Evolutionary conservation across 2,329 filamentous ascomycete genomes (phyloP).

Genomic region (Teratosphaeria epicoccoides): DNA sequence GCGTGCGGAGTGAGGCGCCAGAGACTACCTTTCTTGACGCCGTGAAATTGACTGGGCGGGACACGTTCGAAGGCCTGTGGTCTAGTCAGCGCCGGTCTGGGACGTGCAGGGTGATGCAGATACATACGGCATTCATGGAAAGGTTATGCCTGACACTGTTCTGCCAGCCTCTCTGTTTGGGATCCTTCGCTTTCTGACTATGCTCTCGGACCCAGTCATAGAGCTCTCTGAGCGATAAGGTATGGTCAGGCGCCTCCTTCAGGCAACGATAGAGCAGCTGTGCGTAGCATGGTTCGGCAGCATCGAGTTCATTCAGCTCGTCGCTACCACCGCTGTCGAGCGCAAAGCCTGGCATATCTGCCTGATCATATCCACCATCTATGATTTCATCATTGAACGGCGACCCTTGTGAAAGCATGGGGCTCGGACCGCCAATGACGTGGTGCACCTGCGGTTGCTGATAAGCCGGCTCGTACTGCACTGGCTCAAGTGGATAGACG

Average conservation of each 20-base stretch:
- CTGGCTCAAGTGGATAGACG: not conserved
- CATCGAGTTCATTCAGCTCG: conserved; percentile 11
- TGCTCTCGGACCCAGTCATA: conserved; percentile 83
- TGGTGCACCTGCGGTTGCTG: not conserved
- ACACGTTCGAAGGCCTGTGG: conserved; percentile 47
- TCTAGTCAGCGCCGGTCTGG: conserved; percentile 7
- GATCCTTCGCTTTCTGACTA: conserved; percentile 60
- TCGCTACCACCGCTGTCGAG: conserved; percentile 4
- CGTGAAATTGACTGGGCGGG: conserved; percentile 31
- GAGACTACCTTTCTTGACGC: conserved; percentile 56
- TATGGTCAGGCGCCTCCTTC: conserved; percentile 52
- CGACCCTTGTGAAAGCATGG: conserved; percentile 6
- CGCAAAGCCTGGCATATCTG: not conserved
- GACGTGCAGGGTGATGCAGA: conserved; percentile 4
- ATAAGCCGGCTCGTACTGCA: not conserved
- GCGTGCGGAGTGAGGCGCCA: conserved; percentile 74
- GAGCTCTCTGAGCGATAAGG: conserved; percentile 73
- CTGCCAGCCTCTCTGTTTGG: conserved; percentile 61
- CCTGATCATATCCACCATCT: conserved; percentile 2
- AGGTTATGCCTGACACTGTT: conserved; percentile 94
- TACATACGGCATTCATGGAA: conserved; percentile 82
- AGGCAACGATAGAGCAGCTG: conserved; percentile 70
- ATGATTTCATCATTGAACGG: conserved; percentile 2
- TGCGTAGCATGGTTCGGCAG: conserved; percentile 49
- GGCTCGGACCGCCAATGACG: conserved; percentile 1